Base-by-base conservation (phyloP, 1,139 yeast species). In the Suhomyces chickasaworum region DNA sequence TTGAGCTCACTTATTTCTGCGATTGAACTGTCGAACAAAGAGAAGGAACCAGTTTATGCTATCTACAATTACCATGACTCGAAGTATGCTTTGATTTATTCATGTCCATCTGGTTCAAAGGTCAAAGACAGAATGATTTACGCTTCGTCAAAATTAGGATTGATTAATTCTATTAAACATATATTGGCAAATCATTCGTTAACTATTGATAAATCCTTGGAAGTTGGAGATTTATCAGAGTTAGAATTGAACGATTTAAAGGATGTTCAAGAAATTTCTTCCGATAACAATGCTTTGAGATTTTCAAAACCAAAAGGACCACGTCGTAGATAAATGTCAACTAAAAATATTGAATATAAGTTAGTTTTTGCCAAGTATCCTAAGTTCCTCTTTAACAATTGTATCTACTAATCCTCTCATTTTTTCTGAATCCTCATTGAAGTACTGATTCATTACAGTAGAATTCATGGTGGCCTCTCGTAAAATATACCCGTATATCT, bases 101-200 rank as follows among this genome's bases (percentile, higher is more conserved):
- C 93, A 6, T 91, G 97, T 64, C 98, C 99, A 3, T 82, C 95
- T 0, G 90, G 93, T 1, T 86, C 97, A 22, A 84, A 84, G 63
- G 95, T 93, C 39, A 87, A 86, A 64, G 95, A 90, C 46, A 79
- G 98, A 56, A 93, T 93, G 98, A 66, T 91, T 39, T 90, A 89
- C 60, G 98, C 98, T 1, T 80, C 96, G 2, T 85, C 84, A 52
- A 86, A 90, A 58, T 80, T 78, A 49, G 87, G 89, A 3, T 78
- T 89, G 47, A 66, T 84, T 31, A 74, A 71, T 41, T 75, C 77
- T 48, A 73, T 89, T 55, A 65, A 68, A 33, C 59, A 60, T 15
- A 55, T 65, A 1, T 59, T 73, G 33, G 54, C 58, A 3, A 65
- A 71, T 20, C 39, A 51, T 5, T 51, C 44, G 7, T 47, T 60